Percentiles rank a stretch among this genome's conserved stretches.
phyloP scores from a whole-genome alignment of 805 yeast species.

The Lipomyces kockii region DNA sequence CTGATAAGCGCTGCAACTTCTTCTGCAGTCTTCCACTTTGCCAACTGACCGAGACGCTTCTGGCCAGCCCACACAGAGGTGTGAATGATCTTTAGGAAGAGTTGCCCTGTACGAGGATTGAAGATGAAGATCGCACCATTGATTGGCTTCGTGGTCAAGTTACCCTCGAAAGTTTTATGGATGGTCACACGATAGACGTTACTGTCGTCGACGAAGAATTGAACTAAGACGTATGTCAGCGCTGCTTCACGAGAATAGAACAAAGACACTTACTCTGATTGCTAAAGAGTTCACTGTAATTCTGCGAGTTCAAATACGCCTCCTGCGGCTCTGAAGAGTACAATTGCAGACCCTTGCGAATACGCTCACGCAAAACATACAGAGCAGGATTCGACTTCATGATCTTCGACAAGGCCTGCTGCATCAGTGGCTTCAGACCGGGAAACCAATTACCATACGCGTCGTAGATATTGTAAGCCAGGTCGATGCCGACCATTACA shows the following conservation, averaged over 20 bases:
- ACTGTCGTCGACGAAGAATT: constrained; percentile 88
- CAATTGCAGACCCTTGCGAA: constrained; percentile 89
- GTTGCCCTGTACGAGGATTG: constrained; percentile 89
- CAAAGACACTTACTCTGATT: constrained; percentile 53
- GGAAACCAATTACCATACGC: constrained; percentile 98
- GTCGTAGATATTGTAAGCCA: constrained; percentile 94
- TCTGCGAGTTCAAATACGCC: constrained; percentile 83
- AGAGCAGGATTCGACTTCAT: constrained; percentile 95
- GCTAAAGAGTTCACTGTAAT: constrained; percentile 87
- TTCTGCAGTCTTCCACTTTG: constrained; percentile 98
- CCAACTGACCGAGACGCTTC: constrained; percentile 85
- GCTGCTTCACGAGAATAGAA: background rate
- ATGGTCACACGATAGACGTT: constrained; percentile 92
- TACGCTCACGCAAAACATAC: constrained; percentile 87
- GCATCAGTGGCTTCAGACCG: constrained; percentile 86
- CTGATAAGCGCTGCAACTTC: constrained; percentile 91
- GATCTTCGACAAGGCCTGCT: constrained; percentile 88
- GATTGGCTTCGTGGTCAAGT: constrained; percentile 85
- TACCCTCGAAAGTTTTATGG: constrained; percentile 91
- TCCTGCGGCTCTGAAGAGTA: constrained; percentile 94
- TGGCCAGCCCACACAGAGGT: constrained; percentile 98
- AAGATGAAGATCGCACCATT: constrained; percentile 91
- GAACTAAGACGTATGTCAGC: constrained; percentile 45
- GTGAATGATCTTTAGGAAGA: constrained; percentile 86
- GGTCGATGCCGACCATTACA: constrained; percentile 83